A percentile compares a stretch with the other conserved stretches of the same genome.
These are phyloP conservation scores for Alectoria sarmentosa DNA, from an alignment of 495 filamentous ascomycete species.

Conservation along the genomic window DNA sequence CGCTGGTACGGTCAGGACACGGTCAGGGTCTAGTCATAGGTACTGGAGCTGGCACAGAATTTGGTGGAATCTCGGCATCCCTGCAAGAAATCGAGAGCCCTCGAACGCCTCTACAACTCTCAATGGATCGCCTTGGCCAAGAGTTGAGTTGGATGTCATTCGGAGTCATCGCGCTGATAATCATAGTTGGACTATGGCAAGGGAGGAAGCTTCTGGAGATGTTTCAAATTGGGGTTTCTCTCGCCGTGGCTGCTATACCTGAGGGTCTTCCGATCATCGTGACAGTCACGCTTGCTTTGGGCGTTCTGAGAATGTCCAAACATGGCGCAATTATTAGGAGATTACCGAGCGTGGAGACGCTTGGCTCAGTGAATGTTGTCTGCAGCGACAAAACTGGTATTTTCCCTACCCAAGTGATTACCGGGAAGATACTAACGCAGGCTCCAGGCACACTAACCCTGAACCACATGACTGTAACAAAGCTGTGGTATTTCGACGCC, in stretches of 20 bases:
- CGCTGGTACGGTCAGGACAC: constrained; percentile 90
- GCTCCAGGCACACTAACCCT: constrained; percentile 73
- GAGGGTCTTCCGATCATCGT: constrained; percentile 98
- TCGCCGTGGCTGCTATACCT: constrained; percentile 94
- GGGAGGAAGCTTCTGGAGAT: constrained; percentile 87
- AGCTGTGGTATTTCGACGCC: constrained; percentile 87
- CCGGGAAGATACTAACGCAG: constrained; percentile 7
- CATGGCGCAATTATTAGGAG: constrained; percentile 89
- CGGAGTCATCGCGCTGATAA: constrained; percentile 87
- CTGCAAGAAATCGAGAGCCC: constrained; percentile 92
- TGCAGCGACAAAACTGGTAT: constrained; percentile 94
- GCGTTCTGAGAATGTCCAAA: constrained; percentile 91
- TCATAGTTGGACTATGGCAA: constrained; percentile 79
- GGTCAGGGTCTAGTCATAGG: constrained; percentile 94
- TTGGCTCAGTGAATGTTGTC: constrained; percentile 97
- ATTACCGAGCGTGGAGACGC: constrained; percentile 91
- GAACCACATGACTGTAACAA: constrained; percentile 97
- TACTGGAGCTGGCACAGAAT: constrained; percentile 87
- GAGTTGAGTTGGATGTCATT: constrained; percentile 95
- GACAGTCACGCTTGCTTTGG: constrained; percentile 89
- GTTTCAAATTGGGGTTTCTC: constrained; percentile 94
- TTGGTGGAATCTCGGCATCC: constrained; percentile 90
- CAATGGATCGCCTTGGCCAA: constrained; percentile 94
- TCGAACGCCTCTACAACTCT: constrained; percentile 83
- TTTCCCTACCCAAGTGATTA: constrained; percentile 3